These are phyloP conservation scores for Aspergillus sp. DNA, from an alignment of 2,329 filamentous ascomycete species.

Conservation along the genomic window DNA sequence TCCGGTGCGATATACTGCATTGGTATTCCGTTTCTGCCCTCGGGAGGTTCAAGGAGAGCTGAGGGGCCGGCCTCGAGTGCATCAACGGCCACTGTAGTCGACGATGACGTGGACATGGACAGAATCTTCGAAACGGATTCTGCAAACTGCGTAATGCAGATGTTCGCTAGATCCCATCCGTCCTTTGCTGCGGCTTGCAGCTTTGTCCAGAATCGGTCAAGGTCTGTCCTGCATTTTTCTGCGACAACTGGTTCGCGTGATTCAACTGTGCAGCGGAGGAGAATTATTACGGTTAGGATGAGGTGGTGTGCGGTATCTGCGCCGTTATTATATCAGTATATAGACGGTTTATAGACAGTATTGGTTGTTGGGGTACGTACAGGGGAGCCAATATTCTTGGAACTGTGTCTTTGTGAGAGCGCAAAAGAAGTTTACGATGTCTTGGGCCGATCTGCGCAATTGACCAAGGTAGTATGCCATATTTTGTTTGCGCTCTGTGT, in stretches of 20 bases:
- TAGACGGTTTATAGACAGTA: no score
- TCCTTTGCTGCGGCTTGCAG: conserved; percentile 17
- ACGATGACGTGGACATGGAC: not conserved
- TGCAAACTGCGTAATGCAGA: conserved; percentile 20
- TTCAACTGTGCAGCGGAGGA: no score
- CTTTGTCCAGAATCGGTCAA: not conserved
- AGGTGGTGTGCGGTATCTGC: no score
- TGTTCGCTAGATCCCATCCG: conserved; percentile 22
- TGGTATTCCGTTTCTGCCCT: not conserved
- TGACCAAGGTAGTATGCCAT: conserved; percentile 20
- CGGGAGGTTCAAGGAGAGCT: not conserved
- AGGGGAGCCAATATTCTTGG: no score
- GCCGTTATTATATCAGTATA: no score
- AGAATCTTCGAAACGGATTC: conserved; percentile 18
- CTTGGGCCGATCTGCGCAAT: conserved; percentile 23
- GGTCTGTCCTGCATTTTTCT: no score
- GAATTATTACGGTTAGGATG: no score
- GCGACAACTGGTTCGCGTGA: no score
- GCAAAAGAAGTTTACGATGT: conserved; percentile 19
- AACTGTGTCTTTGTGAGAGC: no score
- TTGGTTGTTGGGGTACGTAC: no score
- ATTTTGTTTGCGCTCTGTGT: conserved; percentile 18
- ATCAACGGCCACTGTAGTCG: not conserved
- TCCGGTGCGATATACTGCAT: conserved; percentile 4
- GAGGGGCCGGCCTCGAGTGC: not conserved